These are phyloP conservation scores for Rhododendron simsii DNA, from an alignment of 148 eudicot genomes.

Conservation along the genomic window DNA sequence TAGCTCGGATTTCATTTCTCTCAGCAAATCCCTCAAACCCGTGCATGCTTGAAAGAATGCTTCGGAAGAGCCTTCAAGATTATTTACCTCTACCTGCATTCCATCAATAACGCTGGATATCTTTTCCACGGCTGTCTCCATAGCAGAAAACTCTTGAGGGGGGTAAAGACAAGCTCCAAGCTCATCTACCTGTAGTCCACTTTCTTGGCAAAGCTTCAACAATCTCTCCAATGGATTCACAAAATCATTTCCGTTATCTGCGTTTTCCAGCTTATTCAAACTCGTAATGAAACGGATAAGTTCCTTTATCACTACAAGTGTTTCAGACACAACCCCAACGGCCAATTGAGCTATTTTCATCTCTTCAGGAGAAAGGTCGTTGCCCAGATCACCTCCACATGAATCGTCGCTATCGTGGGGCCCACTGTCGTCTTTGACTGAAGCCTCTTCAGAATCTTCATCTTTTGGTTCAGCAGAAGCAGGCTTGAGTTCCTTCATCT, in stretches of 20 bases:
- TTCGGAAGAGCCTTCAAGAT: conserved; percentile 35
- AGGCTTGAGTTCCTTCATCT: conserved; percentile 78
- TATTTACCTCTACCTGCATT: conserved; percentile 39
- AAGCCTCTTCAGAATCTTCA: conserved; percentile 16
- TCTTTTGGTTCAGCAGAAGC: conserved; percentile 35
- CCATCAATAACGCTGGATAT: conserved; percentile 40
- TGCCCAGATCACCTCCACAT: conserved; percentile 51
- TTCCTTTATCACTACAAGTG: conserved; percentile 56
- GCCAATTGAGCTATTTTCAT: conserved; percentile 60
- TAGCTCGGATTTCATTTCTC: conserved; percentile 29
- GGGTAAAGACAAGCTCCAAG: conserved; percentile 95
- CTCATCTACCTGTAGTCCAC: conserved; percentile 71
- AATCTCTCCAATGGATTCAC: conserved; percentile 59
- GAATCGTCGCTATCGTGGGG: conserved; percentile 28
- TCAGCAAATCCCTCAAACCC: conserved; percentile 38
- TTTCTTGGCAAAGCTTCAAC: conserved; percentile 53
- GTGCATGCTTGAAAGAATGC: conserved; percentile 46
- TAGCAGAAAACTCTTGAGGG: conserved; percentile 67
- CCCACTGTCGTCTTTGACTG: conserved; percentile 22
- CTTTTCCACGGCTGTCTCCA: conserved; percentile 39
- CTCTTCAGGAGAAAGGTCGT: conserved; percentile 74
- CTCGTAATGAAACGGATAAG: conserved; percentile 65
- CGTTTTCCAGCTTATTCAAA: conserved; percentile 42
- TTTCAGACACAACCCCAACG: conserved; percentile 45
- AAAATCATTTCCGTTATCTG: conserved; percentile 19